These are phyloP conservation scores for Naganishia kalamii DNA, from an alignment of 768 basidiomycete species.

Conservation along the genomic window DNA sequence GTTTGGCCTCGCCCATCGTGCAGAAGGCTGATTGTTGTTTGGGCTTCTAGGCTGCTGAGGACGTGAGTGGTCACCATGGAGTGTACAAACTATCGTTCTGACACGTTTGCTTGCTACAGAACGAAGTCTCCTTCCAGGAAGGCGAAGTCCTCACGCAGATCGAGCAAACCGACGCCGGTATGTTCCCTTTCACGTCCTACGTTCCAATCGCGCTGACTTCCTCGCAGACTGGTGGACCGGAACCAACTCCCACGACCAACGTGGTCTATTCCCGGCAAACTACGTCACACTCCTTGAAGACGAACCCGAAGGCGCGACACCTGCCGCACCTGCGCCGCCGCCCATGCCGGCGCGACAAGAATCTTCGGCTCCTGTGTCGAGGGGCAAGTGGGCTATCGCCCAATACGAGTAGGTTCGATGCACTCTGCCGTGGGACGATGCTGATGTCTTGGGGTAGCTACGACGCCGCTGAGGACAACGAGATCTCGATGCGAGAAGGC, in stretches of 20 bases:
- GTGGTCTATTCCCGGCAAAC: slow-evolving; percentile 84
- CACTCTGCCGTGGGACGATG: slow-evolving; percentile 60
- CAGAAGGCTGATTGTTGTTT: slow-evolving; percentile 4
- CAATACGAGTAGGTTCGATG: slow-evolving; percentile 58
- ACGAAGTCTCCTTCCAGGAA: slow-evolving; percentile 72
- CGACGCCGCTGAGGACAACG: slow-evolving; percentile 85
- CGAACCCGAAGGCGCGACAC: slow-evolving; percentile 48
- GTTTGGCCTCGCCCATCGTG: background rate
- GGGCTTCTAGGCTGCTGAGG: slow-evolving; percentile 27
- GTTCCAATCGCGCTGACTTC: background rate
- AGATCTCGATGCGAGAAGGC: slow-evolving; percentile 75
- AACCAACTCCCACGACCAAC: slow-evolving; percentile 60
- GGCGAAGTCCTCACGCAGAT: slow-evolving; percentile 76
- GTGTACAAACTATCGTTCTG: slow-evolving; percentile 35
- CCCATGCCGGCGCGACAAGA: slow-evolving; percentile 25
- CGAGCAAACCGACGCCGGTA: slow-evolving; percentile 70
- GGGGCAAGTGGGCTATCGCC: slow-evolving; percentile 45
- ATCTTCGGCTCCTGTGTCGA: slow-evolving; percentile 43
- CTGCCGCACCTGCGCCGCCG: slow-evolving; percentile 48
- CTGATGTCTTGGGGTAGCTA: slow-evolving; percentile 54
- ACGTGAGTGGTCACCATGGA: slow-evolving; percentile 23
- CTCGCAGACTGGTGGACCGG: slow-evolving; percentile 77
- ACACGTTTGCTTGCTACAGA: slow-evolving; percentile 56
- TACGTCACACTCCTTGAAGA: slow-evolving; percentile 71
- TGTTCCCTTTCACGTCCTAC: background rate